Base-by-base conservation (phyloP, 169 alveolate species). In the Cystoisospora suis region DNA sequence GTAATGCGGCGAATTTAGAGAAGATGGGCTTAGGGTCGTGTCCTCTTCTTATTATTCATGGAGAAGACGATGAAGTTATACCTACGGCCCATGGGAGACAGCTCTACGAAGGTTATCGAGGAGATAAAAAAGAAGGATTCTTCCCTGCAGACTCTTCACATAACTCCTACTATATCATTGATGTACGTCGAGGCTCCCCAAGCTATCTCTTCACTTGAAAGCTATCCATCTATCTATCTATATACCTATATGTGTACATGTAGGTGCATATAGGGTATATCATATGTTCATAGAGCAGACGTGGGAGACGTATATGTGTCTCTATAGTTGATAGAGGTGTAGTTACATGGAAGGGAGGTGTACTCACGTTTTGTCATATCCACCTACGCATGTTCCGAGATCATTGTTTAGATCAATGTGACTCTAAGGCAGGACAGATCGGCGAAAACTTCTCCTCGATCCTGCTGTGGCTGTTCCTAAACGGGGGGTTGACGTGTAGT, bases 11-110 rank as follows among this genome's bases (percentile, higher is more conserved):
- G 80, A 42, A 94, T 29, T 85, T 94, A 80, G 75, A 36, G 36
- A 72, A 92, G 9, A 92, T 94, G 88, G 88, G 40, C 69, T 75
- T 88, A 3, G 29, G 75, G 59, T 38, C 90, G 29, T 92, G 94
- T 9, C 97, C 97, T 5, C 92, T 96, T 42, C 90, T 96, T 85
- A 81, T 96, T 53, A 95, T 96, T 38, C 97, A 96, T 75, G 97
- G 97, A 2, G 81, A 91, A 23, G 94, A 92, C 46, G 97, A 96
- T 91, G 97, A 96, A 91, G 94, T 96, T 40, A 94, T 96, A 34
- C 95, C 95, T 49, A 95, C 94, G 3, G 77, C 46, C 42, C 97
- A 96, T 79, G 97, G 97, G 20, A 95, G 96, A 59, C 95, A 88
- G 86, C 94, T 96, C 85, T 93, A 88, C 89, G 94, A 95, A 58